phyloP scores from a whole-genome alignment of 129 eudicot genomes.

The Escallonia herrerae region DNA sequence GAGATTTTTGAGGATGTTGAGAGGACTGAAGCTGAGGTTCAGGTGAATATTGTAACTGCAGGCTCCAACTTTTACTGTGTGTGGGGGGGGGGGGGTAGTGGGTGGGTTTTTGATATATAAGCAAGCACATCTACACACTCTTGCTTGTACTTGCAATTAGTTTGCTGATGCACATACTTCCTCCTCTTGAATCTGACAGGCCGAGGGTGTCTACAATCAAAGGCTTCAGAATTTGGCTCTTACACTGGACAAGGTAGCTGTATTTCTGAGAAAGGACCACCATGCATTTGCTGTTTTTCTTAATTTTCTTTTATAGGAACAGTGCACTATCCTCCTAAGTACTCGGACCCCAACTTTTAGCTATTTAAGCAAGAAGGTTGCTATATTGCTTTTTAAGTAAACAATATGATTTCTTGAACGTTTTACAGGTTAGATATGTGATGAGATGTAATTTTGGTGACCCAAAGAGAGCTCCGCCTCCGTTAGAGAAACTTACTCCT shows the following conservation, averaged over 20 bases:
- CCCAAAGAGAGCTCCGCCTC: constrained; percentile 94
- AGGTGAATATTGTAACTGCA: constrained; percentile 29
- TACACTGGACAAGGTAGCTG: constrained; percentile 80
- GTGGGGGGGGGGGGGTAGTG: too few species aligned
- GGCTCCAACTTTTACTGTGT: too few species aligned
- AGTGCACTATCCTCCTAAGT: background rate
- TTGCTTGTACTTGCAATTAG: background rate
- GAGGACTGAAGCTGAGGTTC: constrained; percentile 86
- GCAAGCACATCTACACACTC: background rate
- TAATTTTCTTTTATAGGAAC: background rate
- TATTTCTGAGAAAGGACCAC: background rate
- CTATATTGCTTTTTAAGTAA: background rate
- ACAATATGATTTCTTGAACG: background rate
- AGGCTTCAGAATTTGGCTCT: constrained; percentile 98
- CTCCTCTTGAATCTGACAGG: constrained; percentile 34
- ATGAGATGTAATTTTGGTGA: constrained; percentile 82
- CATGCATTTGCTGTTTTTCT: background rate
- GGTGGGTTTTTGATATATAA: background rate
- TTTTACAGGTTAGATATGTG: constrained; percentile 80
- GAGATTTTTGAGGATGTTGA: constrained; percentile 73
- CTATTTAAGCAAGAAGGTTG: background rate
- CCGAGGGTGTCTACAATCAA: constrained; percentile 97
- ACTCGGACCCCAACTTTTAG: background rate
- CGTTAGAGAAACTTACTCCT: constrained; percentile 72
- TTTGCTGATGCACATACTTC: background rate